Percentiles rank a stretch among this genome's conserved stretches.
phyloP scores from a whole-genome alignment of 2,329 filamentous ascomycete genomes.

The Sporothrix variecibatus region DNA sequence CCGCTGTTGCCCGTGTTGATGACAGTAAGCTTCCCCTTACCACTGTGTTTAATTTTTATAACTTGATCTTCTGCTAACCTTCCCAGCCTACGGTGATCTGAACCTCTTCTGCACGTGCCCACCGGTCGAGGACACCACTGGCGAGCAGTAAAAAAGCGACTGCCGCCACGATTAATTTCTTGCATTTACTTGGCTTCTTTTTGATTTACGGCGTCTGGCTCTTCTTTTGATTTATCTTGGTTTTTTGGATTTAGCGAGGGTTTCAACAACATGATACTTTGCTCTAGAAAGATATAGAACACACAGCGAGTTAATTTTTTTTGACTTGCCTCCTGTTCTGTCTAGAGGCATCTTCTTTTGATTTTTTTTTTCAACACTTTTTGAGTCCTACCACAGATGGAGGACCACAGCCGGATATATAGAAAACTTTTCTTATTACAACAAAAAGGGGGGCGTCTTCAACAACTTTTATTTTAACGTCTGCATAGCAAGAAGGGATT shows the following conservation, averaged over 20 bases:
- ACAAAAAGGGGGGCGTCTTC: constrained; percentile 16
- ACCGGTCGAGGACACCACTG: constrained; percentile 68
- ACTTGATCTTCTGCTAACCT: constrained; percentile 28
- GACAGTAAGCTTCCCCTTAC: constrained; percentile 67
- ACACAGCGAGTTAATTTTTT: neutral
- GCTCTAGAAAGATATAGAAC: neutral
- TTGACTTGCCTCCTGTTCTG: neutral
- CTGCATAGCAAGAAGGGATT: neutral
- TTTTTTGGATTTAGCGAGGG: constrained; percentile 13
- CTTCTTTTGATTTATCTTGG: neutral
- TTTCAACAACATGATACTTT: constrained; percentile 28
- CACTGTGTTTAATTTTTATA: neutral
- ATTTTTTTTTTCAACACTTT: constrained; percentile 12
- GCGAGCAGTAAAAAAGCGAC: constrained; percentile 27
- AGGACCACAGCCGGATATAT: neutral
- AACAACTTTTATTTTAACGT: constrained; percentile 16
- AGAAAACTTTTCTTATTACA: neutral
- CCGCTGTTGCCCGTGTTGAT: constrained; percentile 79
- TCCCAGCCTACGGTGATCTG: constrained; percentile 79
- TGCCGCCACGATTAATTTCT: neutral
- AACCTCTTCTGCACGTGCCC: constrained; percentile 96
- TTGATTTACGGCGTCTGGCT: constrained; percentile 4
- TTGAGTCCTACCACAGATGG: neutral
- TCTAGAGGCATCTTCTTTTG: constrained; percentile 5
- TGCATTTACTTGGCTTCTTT: neutral